These are phyloP conservation scores for Leishmania amazonensis DNA, from an alignment of 208 protist genomes.

Conservation along the genomic window DNA sequence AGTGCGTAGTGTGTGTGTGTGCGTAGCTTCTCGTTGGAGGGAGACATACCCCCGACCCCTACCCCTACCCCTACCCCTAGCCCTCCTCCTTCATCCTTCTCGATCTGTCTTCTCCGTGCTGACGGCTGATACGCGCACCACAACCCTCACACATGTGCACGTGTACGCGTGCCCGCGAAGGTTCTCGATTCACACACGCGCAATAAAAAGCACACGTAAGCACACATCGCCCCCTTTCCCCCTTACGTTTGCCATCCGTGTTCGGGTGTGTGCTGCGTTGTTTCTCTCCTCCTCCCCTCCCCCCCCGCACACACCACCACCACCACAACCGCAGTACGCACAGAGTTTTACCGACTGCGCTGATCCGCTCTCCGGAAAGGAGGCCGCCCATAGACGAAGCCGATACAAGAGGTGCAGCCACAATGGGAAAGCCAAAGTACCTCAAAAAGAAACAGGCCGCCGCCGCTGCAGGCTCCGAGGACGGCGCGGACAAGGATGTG, in stretches of 20 bases:
- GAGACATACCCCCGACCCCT: not conserved
- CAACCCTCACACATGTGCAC: not conserved
- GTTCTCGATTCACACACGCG: not conserved
- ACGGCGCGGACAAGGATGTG: conserved; percentile 5
- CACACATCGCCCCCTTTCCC: not conserved
- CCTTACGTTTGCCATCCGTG: not conserved
- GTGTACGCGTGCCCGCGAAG: not conserved
- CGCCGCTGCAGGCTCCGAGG: conserved; percentile 31
- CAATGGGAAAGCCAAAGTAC: conserved; percentile 87
- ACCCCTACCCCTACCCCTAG: not conserved
- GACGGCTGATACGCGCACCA: not conserved
- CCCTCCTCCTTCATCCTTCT: not conserved
- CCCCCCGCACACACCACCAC: not conserved
- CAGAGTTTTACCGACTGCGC: not conserved
- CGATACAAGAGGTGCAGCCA: not conserved
- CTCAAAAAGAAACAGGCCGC: conserved; percentile 81
- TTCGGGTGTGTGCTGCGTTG: not conserved
- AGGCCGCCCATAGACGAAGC: not conserved
- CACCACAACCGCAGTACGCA: not conserved
- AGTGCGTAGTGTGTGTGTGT: not conserved
- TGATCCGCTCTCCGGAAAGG: not conserved
- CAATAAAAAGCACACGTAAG: not conserved
- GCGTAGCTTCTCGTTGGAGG: not conserved
- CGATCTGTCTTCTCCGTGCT: not conserved
- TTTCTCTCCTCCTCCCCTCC: not conserved